Evolutionary conservation across 2,329 filamentous ascomycete species (phyloP), one percentile per base, ranked within the genome.

Genomic region (Fusarium nelsonii): DNA sequence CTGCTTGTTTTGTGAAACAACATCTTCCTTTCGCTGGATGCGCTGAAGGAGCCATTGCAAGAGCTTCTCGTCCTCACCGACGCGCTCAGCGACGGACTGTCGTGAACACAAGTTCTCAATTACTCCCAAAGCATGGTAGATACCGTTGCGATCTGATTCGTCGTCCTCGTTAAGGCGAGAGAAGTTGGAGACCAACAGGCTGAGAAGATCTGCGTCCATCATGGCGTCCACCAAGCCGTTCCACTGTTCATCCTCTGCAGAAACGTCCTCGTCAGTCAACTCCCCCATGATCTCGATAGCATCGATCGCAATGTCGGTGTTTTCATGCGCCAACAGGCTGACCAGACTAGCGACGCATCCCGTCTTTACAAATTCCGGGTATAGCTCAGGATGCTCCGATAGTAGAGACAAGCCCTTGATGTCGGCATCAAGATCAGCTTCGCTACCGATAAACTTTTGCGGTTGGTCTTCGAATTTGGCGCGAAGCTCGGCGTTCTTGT

Each of bases 301-400:
- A 68, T 91, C 92, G 73, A 98, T 97, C 12, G 96, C 94, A 69
- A 99, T 97, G 76, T 99, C 96, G 1, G 94, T 95, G 78, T 99
- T 99, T 74, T 99, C 96, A 78, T 99, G 96, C 16, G 95, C 91
- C 49, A 99, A 83, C 53, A 99, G 81, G 3, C 90, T 88, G 2
- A 97, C 93, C 51, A 99, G 80, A 56, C 91, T 94, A 6, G 81
- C 87, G 1, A 90, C 88, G 62, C 89, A 92, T 20, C 92, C 92
- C 52, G 94, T 83, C 70, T 89, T 90, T 33, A 91, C 90, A 74
- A 97, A 94, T 65, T 97, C 92, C 14, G 83, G 83, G 78, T 96
- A 97, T 20, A 97, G 85, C 64, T 92, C 90, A 4, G 94, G 87
- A 76, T 98, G 92, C 74, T 99, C 94, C 7, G 92, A 90, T 3